Evolutionary conservation across 2,329 filamentous ascomycete genomes (phyloP).

Genomic region (Podosphaera leucotricha): DNA sequence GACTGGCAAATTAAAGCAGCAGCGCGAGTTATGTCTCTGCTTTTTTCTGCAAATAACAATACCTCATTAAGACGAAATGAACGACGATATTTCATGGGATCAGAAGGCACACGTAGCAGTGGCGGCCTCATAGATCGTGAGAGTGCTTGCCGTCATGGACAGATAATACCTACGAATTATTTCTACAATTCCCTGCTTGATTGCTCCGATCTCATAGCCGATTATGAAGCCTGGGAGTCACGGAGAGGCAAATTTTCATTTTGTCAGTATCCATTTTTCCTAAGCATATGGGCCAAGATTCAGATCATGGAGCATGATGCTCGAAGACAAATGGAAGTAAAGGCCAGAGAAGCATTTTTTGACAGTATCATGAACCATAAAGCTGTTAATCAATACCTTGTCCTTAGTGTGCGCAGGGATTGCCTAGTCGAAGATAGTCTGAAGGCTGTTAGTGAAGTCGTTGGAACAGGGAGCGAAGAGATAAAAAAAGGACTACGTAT

Average conservation of each 20-base stretch:
- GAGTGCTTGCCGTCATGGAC: conserved; percentile 28
- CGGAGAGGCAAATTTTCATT: conserved; percentile 57
- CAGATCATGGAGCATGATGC: conserved; percentile 76
- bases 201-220: conserved; percentile 59
- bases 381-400: conserved; percentile 52
- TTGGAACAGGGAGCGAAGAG: conserved; percentile 59
- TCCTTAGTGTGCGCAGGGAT: conserved; percentile 56
- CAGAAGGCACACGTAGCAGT: conserved; percentile 16
- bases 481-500: conserved; percentile 79
- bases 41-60: conserved; percentile 61
- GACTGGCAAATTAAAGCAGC: conserved; percentile 81
- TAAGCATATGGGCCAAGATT: conserved; percentile 84
- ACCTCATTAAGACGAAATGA: conserved; percentile 19
- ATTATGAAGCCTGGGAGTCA: conserved; percentile 75
- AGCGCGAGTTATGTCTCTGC: conserved; percentile 52
- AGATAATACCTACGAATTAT: conserved; percentile 54
- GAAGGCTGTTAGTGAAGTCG: conserved; percentile 60
- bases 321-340: conserved; percentile 67
- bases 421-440: conserved; percentile 78
- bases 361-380: conserved; percentile 61
- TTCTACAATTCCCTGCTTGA: conserved; percentile 80
- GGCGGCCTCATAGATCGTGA: conserved; percentile 18
- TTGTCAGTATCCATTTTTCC: conserved; percentile 76
- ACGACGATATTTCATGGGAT: conserved; percentile 13
- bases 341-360: conserved; percentile 75